Evolutionary conservation across 1,284 basidiomycete species (phyloP), one percentile per base, ranked within the genome.

Genomic region (Leccinum glutinopallens): DNA sequence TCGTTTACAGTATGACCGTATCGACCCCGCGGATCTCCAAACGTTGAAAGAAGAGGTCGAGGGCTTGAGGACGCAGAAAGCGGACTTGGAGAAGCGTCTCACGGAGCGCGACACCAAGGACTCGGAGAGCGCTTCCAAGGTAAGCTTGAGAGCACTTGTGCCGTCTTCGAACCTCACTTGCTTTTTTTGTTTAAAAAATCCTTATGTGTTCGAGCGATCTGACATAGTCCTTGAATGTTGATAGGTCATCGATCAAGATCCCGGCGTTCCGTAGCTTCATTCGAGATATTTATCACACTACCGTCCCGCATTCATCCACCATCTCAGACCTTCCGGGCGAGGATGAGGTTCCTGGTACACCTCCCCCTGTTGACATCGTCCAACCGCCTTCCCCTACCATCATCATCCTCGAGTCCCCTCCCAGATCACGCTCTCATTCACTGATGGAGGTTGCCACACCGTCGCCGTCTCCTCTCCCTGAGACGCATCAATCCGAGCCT

Each of bases 11-110:
- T 94, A 95, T 72, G 92, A 96, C 70, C 92, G 94, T 60, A 90
- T 93, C 68, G 93, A 94, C 73, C 93, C 93, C 15, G 88, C 91
- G 6, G 93, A 95, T 72, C 83, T 96, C n/a, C 90, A 94, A 71
- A 84, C 86, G 22, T 81, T 95, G 63, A 94, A 91, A 76, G 86
- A 87, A 10, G 86, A 92, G 69, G 85, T 93, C 12, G 83, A 85
- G 53, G 78, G 78, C 33, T 75, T 93, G 46, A 83, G 81, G 70
- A 67, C 76, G 3, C 78, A 81, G 72, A 82, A 81, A 51, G 74
- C 72, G 7, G 79, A 82, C 17, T 58, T 77, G 25, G 79, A 83
- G 58, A 78, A 80, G 51, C 69, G 73, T 3, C 71, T 74, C 6
- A 73, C 77, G 33, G 77, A 84, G 46, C 75, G 79, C n/a, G 80